These are phyloP conservation scores for Botrytis fragariae DNA, from an alignment of 2,329 filamentous ascomycete genomes.

Conservation along the genomic window DNA sequence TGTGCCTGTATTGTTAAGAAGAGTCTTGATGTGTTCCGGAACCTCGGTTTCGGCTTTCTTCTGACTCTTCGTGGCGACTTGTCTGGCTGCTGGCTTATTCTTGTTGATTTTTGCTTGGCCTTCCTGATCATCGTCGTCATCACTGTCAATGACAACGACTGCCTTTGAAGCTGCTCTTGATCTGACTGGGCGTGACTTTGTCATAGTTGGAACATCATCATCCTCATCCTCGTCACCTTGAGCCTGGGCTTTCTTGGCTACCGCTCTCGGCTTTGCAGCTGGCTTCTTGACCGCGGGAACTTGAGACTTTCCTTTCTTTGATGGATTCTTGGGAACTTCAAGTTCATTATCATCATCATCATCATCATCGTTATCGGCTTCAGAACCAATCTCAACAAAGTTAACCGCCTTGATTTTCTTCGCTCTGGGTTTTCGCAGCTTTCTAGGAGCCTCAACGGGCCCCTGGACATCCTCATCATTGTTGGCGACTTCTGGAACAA, in stretches of 20 bases:
- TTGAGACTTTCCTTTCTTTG: background rate
- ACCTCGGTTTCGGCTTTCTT: slow-evolving; percentile 23
- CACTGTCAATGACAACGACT: background rate
- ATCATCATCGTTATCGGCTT: background rate
- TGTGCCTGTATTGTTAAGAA: slow-evolving; percentile 24
- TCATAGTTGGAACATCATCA: background rate
- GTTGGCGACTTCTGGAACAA: background rate
- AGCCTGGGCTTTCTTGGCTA: background rate
- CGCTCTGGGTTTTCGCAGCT: background rate
- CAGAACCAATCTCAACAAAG: background rate
- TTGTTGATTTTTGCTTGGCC: slow-evolving; percentile 20
- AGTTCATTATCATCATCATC: background rate
- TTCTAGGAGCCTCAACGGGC: background rate
- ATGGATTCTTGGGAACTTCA: no score
- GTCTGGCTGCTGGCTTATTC: slow-evolving; percentile 29
- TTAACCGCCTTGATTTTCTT: background rate
- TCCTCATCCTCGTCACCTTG: background rate
- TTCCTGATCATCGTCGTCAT: background rate
- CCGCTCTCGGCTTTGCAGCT: background rate
- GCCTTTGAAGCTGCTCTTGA: background rate
- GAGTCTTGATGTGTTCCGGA: slow-evolving; percentile 25
- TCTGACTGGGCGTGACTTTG: background rate
- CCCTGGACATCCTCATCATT: background rate
- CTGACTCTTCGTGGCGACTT: slow-evolving; percentile 28
- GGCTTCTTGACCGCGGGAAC: background rate